phyloP scores from a whole-genome alignment of 1,139 yeast species.

The Taiozyma sp. region DNA sequence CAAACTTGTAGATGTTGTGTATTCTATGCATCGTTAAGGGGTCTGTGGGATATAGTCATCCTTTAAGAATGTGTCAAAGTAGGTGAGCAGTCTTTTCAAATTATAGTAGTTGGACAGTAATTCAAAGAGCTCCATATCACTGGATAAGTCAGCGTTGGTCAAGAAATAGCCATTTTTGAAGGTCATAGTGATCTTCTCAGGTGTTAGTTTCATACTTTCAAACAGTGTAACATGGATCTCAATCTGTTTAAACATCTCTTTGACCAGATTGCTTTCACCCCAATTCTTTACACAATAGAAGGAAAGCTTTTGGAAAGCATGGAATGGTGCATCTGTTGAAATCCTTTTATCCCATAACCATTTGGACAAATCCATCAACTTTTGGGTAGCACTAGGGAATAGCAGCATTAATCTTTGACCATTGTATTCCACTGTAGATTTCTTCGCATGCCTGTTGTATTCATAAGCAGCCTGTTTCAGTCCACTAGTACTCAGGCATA shows the following conservation, averaged over 20 bases:
- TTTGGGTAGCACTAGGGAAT: constrained; percentile 8
- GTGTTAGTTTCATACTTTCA: constrained; percentile 13
- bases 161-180: constrained; percentile 11
- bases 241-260: constrained; percentile 15
- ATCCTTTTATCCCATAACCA: constrained; percentile 21
- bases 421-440: constrained; percentile 1
- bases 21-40: background rate
- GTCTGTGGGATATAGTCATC: constrained; percentile 6
- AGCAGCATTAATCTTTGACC: constrained; percentile 4
- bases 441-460: constrained; percentile 7
- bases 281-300: constrained; percentile 9
- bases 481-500: constrained; percentile 13
- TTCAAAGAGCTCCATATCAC: constrained; percentile 11
- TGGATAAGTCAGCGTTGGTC: constrained; percentile 8
- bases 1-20: too few relatives aligned
- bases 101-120: constrained; percentile 12
- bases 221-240: constrained; percentile 15
- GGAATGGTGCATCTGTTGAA: constrained; percentile 16
- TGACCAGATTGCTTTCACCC: constrained; percentile 12
- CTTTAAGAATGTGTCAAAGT: constrained; percentile 17
- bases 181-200: constrained; percentile 8
- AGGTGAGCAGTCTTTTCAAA: constrained; percentile 17
- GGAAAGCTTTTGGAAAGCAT: constrained; percentile 13
- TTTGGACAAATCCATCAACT: constrained; percentile 9
- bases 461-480: constrained; percentile 9